These are phyloP conservation scores for Rhododendron ovatum DNA, from an alignment of 148 eudicot species.

Conservation along the genomic window DNA sequence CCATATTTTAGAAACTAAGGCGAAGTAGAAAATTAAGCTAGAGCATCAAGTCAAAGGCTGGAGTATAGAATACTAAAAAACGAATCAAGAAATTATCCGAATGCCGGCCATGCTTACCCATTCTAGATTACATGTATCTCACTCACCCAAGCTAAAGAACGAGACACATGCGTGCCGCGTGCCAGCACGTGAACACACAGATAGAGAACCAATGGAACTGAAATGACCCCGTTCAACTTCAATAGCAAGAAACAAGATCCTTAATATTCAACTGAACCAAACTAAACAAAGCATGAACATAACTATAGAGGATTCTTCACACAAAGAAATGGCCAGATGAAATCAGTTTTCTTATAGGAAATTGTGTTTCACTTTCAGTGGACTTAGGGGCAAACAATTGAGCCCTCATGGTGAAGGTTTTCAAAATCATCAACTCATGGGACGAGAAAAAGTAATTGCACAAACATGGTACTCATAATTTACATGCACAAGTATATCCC, in stretches of 20 bases:
- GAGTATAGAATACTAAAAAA: neutral
- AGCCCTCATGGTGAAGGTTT: no score
- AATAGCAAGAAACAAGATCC: neutral
- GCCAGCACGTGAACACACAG: neutral
- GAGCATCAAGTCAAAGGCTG: conserved; percentile 6
- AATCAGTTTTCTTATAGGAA: neutral
- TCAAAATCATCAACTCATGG: no score
- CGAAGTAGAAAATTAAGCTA: neutral
- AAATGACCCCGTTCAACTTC: neutral
- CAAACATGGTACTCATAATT: no score
- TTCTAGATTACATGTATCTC: neutral
- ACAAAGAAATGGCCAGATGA: neutral
- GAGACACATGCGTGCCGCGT: neutral
- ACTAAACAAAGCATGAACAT: neutral
- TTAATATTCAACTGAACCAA: neutral
- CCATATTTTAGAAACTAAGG: neutral
- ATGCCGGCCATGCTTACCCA: neutral
- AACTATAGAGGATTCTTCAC: neutral
- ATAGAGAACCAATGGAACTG: neutral
- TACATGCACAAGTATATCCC: no score
- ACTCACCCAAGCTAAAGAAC: neutral
- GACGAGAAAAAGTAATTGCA: no score
- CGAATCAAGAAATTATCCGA: neutral
- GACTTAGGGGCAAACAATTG: no score
- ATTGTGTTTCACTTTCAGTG: no score